Evolutionary conservation across 345 rosid species (phyloP), one percentile per base, ranked within the genome.

Genomic region (Lumnitzera racemosa): DNA sequence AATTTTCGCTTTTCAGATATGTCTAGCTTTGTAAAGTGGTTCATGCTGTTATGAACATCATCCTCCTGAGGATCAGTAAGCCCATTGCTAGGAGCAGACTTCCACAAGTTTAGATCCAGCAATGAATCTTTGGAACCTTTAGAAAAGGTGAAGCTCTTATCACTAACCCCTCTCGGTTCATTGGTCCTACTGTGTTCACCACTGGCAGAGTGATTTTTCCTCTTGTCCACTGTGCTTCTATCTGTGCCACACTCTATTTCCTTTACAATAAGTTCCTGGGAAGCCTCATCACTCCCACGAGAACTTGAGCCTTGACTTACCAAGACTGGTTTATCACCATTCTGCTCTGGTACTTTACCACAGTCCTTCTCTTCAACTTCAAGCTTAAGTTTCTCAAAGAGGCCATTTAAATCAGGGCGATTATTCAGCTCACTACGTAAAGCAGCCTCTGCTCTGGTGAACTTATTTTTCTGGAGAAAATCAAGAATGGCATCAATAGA

Each of bases 381-480:
- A 4, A 88, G 67, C 27, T 53, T 62, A 61, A 84, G 89, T 47
- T 75, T 90, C 69, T 79, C 78, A 78, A 88, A 76, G 51, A 86
- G 76, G 11, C 83, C 89, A 78, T 84, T 90, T 53, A 88, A 71
- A 77, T 94, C 97, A 72, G 90, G 82, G 24, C 46, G 81, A 73
- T 69, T 76, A 52, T 55, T 62, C 2, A 95, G 84, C 87, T 95
- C 99, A 66, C 88, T 70, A 53, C 89, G 95, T 70, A 95, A 72
- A 62, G 99, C 97, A 61, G 90, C 91, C 84, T 95, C 99, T 59
- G 99, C 99, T 68, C 89, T 77, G 0, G 88, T 79, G 76, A 95
- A 86, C 52, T 67, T 84, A 69, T 90, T 90, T 49, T 69, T 86
- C 82, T 75, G 76, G 63, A 95, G 74, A 76, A 88, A 95, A 51